Conservation (phyloP, 225 moss, liverwort and hornwort genomes). For the Bryoerythrophyllum caledonicum region DNA sequence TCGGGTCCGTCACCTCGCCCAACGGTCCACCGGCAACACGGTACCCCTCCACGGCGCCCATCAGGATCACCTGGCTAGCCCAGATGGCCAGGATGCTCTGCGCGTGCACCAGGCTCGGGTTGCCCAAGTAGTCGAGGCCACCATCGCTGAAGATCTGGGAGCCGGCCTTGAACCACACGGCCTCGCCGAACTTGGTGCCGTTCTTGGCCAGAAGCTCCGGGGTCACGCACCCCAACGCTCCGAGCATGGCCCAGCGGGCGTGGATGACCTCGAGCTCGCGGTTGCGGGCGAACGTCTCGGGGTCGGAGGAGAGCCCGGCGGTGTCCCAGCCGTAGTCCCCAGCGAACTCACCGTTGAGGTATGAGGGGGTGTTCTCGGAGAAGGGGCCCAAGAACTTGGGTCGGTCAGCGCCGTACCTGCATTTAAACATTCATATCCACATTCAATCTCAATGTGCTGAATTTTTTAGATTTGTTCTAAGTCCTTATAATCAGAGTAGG, state of each 20-base stretch:
- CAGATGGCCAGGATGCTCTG: constrained; percentile 65
- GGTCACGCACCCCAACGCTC: constrained; percentile 53
- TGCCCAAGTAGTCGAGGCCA: constrained; percentile 58
- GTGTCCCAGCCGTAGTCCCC: too few species aligned
- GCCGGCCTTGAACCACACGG: constrained; percentile 70
- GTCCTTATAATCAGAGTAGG: too few species aligned
- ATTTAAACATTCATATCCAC: too few species aligned
- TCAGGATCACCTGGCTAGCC: constrained; percentile 49
- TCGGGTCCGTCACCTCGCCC: constrained; percentile 53
- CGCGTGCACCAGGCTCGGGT: constrained; percentile 48
- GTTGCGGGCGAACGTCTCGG: too few species aligned
- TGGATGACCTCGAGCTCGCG: constrained; percentile 26
- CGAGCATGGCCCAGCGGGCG: constrained; percentile 33
- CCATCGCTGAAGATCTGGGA: constrained; percentile 57
- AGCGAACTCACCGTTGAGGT: too few species aligned
- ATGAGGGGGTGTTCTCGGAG: too few species aligned
- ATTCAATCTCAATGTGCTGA: too few species aligned
- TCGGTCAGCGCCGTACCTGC: too few species aligned
- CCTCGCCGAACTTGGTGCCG: constrained; percentile 51
- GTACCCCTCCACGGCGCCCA: constrained; percentile 68
- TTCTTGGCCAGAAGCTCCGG: constrained; percentile 58
- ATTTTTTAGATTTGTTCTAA: too few species aligned
- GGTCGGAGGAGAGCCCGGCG: too few species aligned
- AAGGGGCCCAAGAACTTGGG: too few species aligned
- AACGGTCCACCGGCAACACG: constrained; percentile 63